Evolutionary conservation across 2,329 filamentous ascomycete species (phyloP).

Genomic region (Fusarium penzigii): DNA sequence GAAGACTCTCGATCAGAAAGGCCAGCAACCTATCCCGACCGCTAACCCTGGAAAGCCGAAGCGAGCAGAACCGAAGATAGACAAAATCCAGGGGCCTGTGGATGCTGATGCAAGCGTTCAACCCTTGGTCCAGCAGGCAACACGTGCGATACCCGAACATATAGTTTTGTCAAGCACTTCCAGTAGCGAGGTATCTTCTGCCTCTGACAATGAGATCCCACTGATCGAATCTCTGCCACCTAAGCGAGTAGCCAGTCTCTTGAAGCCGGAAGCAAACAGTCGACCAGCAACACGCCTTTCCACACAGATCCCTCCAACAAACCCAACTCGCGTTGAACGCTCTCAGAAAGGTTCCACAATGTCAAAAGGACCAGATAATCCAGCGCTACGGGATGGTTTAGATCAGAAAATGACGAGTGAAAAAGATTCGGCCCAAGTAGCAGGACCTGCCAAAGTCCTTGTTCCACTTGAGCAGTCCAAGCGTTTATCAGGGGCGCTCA

Average conservation of each 20-base stretch:
- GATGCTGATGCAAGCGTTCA: too few relatives aligned
- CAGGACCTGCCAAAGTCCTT: background rate
- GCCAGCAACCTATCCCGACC: background rate
- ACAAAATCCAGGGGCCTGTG: background rate
- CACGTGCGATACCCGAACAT: too few relatives aligned
- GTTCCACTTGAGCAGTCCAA: background rate
- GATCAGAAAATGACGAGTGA: background rate
- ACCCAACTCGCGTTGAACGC: too few relatives aligned
- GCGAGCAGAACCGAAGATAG: background rate
- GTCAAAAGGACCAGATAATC: background rate
- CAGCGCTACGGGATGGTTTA: background rate
- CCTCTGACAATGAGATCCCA: too few relatives aligned
- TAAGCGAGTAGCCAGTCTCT: too few relatives aligned
- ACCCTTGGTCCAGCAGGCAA: too few relatives aligned
- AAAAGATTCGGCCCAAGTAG: background rate
- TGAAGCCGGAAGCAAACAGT: too few relatives aligned
- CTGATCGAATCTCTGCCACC: too few relatives aligned
- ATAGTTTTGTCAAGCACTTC: too few relatives aligned
- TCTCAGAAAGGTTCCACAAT: background rate
- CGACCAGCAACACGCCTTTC: too few relatives aligned
- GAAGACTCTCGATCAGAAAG: background rate
- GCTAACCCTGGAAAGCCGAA: background rate
- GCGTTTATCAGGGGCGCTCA: conserved; percentile 3
- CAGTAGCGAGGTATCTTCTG: too few relatives aligned
- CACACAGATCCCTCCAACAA: too few relatives aligned